Evolutionary conservation across 495 filamentous ascomycete species (phyloP).

Genomic region (Neurospora cerealis): DNA sequence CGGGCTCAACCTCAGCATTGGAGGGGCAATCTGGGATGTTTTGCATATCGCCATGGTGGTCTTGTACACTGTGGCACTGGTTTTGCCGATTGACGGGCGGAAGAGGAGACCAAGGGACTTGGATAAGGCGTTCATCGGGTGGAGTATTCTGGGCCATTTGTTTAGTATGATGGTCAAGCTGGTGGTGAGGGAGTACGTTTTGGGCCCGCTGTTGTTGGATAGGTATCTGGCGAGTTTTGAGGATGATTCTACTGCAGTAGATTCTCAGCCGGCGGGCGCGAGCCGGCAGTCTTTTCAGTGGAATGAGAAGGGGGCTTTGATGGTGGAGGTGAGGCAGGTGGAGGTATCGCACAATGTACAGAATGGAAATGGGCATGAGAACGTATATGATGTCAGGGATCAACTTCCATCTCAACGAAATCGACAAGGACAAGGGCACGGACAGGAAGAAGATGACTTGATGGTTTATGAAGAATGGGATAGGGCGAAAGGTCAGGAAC

Average conservation of each 20-base stretch:
- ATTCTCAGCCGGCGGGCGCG: not conserved
- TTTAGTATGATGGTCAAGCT: conserved; percentile 22
- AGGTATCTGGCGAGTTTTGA: conserved; percentile 27
- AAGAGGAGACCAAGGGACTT: not conserved
- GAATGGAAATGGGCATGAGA: not conserved
- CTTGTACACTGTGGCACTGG: conserved; percentile 6
- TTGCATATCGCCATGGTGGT: conserved; percentile 10
- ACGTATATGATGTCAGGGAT: not conserved
- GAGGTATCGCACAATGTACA: not conserved
- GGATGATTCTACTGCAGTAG: not conserved
- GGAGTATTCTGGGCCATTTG: conserved; percentile 10
- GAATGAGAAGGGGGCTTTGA: not conserved
- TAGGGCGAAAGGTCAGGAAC: not conserved
- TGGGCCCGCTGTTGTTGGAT: conserved; percentile 9
- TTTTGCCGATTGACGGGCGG: not conserved
- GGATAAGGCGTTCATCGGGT: conserved; percentile 13
- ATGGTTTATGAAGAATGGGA: not conserved
- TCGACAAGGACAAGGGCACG: not conserved
- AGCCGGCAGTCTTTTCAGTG: not conserved
- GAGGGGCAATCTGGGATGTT: conserved; percentile 11
- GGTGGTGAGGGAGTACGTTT: not conserved
- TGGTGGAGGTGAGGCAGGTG: not conserved
- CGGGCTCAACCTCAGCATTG: not conserved
- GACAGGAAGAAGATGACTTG: not conserved
- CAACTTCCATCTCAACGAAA: not conserved